These are phyloP conservation scores for Cladosporium sp. DNA, from an alignment of 2,329 filamentous ascomycete species.

Conservation along the genomic window DNA sequence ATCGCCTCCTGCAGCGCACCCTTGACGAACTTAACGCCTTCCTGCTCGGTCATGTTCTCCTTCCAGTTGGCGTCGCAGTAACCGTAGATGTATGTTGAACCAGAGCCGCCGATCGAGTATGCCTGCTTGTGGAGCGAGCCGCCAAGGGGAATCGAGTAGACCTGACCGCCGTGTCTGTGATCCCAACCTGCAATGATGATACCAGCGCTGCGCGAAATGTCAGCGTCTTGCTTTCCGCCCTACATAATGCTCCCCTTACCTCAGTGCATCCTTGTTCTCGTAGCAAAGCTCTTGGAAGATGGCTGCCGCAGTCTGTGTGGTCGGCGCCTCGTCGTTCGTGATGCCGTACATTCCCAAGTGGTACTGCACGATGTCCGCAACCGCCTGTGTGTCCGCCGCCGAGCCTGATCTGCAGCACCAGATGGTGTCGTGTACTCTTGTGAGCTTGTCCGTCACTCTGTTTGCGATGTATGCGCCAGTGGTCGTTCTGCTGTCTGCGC, in stretches of 20 bases:
- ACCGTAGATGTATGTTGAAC: conserved; percentile 98
- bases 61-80: conserved; percentile 96
- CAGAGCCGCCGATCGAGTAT: conserved; percentile 92
- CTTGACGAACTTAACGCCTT: conserved; percentile 90
- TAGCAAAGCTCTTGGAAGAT: conserved; percentile 99
- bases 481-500: conserved; percentile 94
- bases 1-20: conserved; percentile 86
- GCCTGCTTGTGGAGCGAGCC: conserved; percentile 96
- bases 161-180: conserved; percentile 86
- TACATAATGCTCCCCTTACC: conserved; percentile 48
- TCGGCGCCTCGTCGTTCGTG: conserved; percentile 81
- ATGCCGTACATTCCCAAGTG: conserved; percentile 90
- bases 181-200: conserved; percentile 99
- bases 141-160: conserved; percentile 94
- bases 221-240: not conserved
- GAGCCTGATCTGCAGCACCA: conserved; percentile 99
- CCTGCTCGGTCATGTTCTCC: conserved; percentile 87
- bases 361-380: conserved; percentile 96
- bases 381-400: conserved; percentile 89
- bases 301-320: conserved; percentile 88
- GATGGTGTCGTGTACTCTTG: conserved; percentile 96
- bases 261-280: conserved; percentile 88
- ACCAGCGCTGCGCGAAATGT: conserved; percentile 59
- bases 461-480: conserved; percentile 98
- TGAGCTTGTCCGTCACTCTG: conserved; percentile 98